Conservation (phyloP, 1,139 yeast genomes). For the Dujonia santamariae region DNA sequence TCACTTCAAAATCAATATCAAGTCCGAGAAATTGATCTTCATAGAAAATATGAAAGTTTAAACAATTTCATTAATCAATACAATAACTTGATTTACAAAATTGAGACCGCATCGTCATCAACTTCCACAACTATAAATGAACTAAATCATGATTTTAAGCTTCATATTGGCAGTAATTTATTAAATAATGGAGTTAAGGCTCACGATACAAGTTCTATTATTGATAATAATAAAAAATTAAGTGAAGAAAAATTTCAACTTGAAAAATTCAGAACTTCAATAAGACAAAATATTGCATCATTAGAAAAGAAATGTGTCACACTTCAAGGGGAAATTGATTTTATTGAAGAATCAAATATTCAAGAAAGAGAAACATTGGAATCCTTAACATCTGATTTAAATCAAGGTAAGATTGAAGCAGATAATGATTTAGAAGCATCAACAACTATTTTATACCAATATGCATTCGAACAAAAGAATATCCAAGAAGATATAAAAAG, state of each 20-base stretch:
- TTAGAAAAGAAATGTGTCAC: conserved; percentile 59
- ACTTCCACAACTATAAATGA: conserved; percentile 20
- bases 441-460: conserved; percentile 51
- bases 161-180: conserved; percentile 1
- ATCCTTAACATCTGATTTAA: conserved; percentile 51
- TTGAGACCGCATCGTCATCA: conserved; percentile 14
- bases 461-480: conserved; percentile 64
- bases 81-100: conserved; percentile 50
- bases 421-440: too few species aligned
- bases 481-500: conserved; percentile 59
- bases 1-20: conserved; percentile 32
- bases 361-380: conserved; percentile 61
- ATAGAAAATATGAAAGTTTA: conserved; percentile 46
- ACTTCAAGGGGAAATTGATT: conserved; percentile 60
- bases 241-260: conserved; percentile 39
- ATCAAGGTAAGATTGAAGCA: conserved; percentile 50
- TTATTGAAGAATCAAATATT: conserved; percentile 48
- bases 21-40: conserved; percentile 47
- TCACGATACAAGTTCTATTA: conserved; percentile 1
- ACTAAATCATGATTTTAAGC: conserved; percentile 4
- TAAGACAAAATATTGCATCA: conserved; percentile 47
- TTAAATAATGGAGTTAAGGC: conserved; percentile 1
- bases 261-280: conserved; percentile 44
- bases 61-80: conserved; percentile 53
- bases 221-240: conserved; percentile 15